phyloP scores from a whole-genome alignment of 768 basidiomycete genomes.

The Exsudoporus frostii region DNA sequence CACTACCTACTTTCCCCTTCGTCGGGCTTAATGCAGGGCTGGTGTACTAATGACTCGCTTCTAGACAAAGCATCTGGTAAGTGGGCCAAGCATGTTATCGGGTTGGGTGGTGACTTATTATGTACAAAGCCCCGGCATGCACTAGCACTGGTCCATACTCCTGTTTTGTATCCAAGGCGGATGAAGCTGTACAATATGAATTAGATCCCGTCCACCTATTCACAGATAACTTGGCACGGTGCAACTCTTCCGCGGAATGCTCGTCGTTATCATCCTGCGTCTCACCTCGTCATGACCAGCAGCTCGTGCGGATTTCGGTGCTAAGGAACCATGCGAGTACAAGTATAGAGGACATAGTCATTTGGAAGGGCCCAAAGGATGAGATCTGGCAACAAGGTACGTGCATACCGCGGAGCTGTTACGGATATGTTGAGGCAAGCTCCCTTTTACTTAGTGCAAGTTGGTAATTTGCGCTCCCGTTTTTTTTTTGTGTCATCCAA shows the following conservation, averaged over 20 bases:
- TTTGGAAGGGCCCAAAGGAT: slow-evolving; percentile 69
- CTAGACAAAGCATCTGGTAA: slow-evolving; percentile 25
- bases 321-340: slow-evolving; percentile 2
- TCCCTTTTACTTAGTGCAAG: slow-evolving; percentile 41
- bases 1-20: slow-evolving; percentile 36
- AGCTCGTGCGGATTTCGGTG: slow-evolving; percentile 56
- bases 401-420: slow-evolving; percentile 9
- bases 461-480: slow-evolving; percentile 46
- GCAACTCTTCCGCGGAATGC: slow-evolving; percentile 38
- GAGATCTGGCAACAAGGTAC: slow-evolving; percentile 70
- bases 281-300: slow-evolving; percentile 44
- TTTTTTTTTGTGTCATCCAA: slow-evolving; percentile 13
- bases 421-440: neutral
- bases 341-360: slow-evolving; percentile 38
- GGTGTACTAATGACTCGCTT: slow-evolving; percentile 52
- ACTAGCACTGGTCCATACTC: slow-evolving; percentile 15
- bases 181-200: slow-evolving; percentile 40
- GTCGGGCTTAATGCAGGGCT: slow-evolving; percentile 40
- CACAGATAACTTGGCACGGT: slow-evolving; percentile 35
- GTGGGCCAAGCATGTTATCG: neutral
- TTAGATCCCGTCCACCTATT: slow-evolving; percentile 58
- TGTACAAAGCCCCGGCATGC: slow-evolving; percentile 9
- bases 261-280: slow-evolving; percentile 46
- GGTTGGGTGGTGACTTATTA: neutral
- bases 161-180: slow-evolving; percentile 44